Base-by-base conservation (phyloP, 1,139 yeast species). In the Pichia kudriavzevii region DNA sequence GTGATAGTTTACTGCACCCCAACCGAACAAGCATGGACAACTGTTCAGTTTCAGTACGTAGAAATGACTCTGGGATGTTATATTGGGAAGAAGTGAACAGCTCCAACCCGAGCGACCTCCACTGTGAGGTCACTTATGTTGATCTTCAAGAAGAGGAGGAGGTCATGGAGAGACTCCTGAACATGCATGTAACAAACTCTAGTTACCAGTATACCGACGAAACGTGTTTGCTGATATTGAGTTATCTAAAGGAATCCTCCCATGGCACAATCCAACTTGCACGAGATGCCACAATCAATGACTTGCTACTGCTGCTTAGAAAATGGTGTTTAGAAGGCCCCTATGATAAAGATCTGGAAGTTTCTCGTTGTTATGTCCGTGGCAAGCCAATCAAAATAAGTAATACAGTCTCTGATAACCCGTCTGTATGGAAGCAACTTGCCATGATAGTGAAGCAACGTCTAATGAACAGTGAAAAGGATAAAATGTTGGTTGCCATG, bases 261-360 rank as follows among this genome's bases (percentile, higher is more conserved):
- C n/a, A n/a, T n/a, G n/a, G n/a, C n/a, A n/a, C n/a, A 9, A 15
- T 36, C 11, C 11, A 23, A 8, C 11, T 36, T 3, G n/a, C 13
- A 7, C 3, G 13, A 5, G 36, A 29, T 13, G 34, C 38, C 6
- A 28, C 14, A 4, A 5, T 32, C 5, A 33, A 35, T 13, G 43
- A 39, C 30, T 21, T 42, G 14, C 26, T 32, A 6, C 21, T 20
- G 15, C 22, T 42, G 9, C 22, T 42, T 5, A 25, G 24, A 22
- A 33, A 21, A 19, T 41, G 44, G 44, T 41, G 44, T 24, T 23
- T 41, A 15, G 40, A 38, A 13, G 44, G 44, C 1, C 44, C 44
- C 3, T 39, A 28, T 14, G 13, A 23, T 7, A 22, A 15, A 3
- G 30, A 25, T 8, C 18, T 26, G n/a, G 7, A n/a, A 12, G 17